phyloP scores from a whole-genome alignment of 2,329 filamentous ascomycete species.

The Exutisphaerella laricina region DNA sequence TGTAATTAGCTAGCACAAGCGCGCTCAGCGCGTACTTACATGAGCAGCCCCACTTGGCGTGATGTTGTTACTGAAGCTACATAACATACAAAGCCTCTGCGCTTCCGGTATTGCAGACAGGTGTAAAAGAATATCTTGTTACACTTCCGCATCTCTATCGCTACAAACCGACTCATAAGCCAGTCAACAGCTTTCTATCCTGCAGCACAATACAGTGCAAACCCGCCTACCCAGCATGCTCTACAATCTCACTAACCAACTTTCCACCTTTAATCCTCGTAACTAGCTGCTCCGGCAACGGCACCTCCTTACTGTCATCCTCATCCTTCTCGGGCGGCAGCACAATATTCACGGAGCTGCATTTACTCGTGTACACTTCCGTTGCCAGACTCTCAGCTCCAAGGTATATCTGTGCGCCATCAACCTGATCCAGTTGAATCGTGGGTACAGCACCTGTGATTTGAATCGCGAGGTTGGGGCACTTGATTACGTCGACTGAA shows the following conservation, averaged over 20 bases:
- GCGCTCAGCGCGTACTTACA: too few relatives aligned
- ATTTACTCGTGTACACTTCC: constrained; percentile 87
- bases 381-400: constrained; percentile 70
- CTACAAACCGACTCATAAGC: constrained; percentile 2
- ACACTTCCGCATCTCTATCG: neutral
- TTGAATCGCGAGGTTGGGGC: constrained; percentile 78
- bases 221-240: constrained; percentile 67
- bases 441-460: constrained; percentile 82
- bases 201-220: constrained; percentile 4
- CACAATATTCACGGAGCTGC: constrained; percentile 78
- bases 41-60: too few relatives aligned
- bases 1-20: too few relatives aligned
- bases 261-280: constrained; percentile 70
- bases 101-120: too few relatives aligned
- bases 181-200: constrained; percentile 7
- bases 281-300: constrained; percentile 86
- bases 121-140: too few relatives aligned
- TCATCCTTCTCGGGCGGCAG: constrained; percentile 62
- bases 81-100: too few relatives aligned
- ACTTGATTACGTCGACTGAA: constrained; percentile 92
- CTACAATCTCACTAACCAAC: constrained; percentile 88
- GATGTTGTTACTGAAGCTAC: too few relatives aligned
- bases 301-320: constrained; percentile 78
- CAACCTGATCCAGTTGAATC: constrained; percentile 85
- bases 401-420: constrained; percentile 82